Evolutionary conservation across 176 grass and related monocot species (phyloP).

Genomic region (Zizania latifolia): DNA sequence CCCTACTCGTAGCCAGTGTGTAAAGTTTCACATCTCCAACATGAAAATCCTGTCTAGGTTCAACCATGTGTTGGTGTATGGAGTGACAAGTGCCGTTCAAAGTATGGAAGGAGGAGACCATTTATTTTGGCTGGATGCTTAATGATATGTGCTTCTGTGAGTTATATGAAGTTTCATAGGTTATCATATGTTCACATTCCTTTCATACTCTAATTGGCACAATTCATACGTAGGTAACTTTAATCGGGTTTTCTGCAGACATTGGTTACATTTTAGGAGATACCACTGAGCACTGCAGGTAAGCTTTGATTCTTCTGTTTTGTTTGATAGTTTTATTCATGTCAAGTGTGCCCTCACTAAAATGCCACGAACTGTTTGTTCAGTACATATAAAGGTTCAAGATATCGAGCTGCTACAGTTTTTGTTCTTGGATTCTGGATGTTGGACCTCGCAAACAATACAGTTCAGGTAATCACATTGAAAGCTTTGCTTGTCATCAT

Average conservation of each 20-base stretch:
- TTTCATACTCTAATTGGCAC: constrained; percentile 32
- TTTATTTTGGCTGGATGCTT: constrained; percentile 89
- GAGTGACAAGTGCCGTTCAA: constrained; percentile 95
- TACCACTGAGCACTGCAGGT: constrained; percentile 88
- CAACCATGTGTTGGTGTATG: constrained; percentile 98
- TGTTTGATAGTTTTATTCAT: background rate
- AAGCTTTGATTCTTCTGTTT: background rate
- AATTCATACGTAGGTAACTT: constrained; percentile 66
- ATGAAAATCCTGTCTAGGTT: constrained; percentile 33
- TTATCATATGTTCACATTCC: background rate
- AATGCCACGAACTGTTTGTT: constrained; percentile 13
- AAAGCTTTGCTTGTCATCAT: constrained; percentile 1
- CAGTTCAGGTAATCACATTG: constrained; percentile 73
- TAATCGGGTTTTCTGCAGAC: constrained; percentile 99
- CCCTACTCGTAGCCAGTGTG: too few species aligned
- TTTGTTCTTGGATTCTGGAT: constrained; percentile 98
- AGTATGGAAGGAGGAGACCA: constrained; percentile 88
- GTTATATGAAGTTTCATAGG: constrained; percentile 37
- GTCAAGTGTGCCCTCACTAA: background rate
- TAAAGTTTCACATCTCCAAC: background rate
- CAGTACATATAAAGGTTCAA: constrained; percentile 82
- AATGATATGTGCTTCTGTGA: constrained; percentile 85
- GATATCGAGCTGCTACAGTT: constrained; percentile 72
- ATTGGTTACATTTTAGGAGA: constrained; percentile 91
- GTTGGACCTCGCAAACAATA: constrained; percentile 98